phyloP scores from a whole-genome alignment of 306 rosid genomes.

The Prinsepia uniflora region DNA sequence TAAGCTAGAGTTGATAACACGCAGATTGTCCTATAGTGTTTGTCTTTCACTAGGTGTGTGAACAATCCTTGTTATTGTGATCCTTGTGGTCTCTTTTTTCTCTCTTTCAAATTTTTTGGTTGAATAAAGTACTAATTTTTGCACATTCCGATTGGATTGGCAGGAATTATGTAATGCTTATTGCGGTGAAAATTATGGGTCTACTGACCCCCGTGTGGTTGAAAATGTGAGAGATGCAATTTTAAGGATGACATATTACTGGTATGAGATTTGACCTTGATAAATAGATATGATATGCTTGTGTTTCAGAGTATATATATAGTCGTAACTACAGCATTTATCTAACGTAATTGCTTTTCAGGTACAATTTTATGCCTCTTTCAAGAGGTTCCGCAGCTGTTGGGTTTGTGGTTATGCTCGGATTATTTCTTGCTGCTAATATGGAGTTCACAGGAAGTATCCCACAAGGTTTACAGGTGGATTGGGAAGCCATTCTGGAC shows the following conservation, averaged over 20 bases:
- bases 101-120: neutral
- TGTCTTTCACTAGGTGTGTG: neutral
- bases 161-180: slow-evolving; percentile 82
- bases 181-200: slow-evolving; percentile 83
- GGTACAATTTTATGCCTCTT: slow-evolving; percentile 98
- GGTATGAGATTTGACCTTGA: slow-evolving; percentile 44
- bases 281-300: slow-evolving; percentile 17
- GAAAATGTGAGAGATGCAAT: slow-evolving; percentile 91
- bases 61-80: neutral
- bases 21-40: neutral
- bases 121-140: slow-evolving; percentile 14
- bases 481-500: slow-evolving; percentile 91
- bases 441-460: slow-evolving; percentile 86
- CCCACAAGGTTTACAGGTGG: slow-evolving; percentile 80
- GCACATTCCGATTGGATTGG: slow-evolving; percentile 19
- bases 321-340: slow-evolving; percentile 11
- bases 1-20: neutral
- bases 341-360: slow-evolving; percentile 27
- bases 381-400: slow-evolving; percentile 91
- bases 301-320: slow-evolving; percentile 14
- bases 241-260: slow-evolving; percentile 94
- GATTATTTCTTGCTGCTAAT: slow-evolving; percentile 89
- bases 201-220: slow-evolving; percentile 63
- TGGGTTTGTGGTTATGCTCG: slow-evolving; percentile 80
- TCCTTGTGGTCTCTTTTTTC: neutral